phyloP scores from a whole-genome alignment of 2,329 filamentous ascomycete genomes.

The Aspergillus felis region DNA sequence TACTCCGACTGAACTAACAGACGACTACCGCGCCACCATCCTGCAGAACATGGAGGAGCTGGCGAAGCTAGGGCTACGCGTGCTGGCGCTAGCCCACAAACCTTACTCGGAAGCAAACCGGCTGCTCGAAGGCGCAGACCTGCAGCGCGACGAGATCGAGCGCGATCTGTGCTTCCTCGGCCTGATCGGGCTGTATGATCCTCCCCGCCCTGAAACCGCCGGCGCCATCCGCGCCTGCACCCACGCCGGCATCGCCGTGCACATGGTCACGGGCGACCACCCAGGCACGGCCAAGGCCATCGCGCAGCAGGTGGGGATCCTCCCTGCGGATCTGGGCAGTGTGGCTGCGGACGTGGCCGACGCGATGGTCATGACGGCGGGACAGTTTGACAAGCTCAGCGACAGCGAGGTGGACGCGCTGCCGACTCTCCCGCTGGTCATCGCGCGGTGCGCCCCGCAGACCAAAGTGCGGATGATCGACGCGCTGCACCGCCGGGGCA shows the following conservation, averaged over 20 bases:
- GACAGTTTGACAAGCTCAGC: conserved; percentile 72
- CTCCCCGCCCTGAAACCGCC: conserved; percentile 75
- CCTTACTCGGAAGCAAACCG: background rate
- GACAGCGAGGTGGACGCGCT: conserved; percentile 67
- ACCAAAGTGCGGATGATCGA: conserved; percentile 87
- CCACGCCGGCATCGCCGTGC: conserved; percentile 70
- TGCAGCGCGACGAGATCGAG: conserved; percentile 60
- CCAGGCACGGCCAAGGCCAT: conserved; percentile 74
- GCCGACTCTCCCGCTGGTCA: conserved; percentile 54
- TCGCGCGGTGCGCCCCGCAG: conserved; percentile 56
- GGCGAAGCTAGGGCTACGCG: conserved; percentile 63
- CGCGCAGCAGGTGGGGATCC: conserved; percentile 72
- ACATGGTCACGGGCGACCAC: conserved; percentile 83
- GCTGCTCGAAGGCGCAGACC: conserved; percentile 16
- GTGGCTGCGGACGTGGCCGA: conserved; percentile 60
- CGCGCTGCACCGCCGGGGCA: conserved; percentile 51
- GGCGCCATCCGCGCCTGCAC: conserved; percentile 67
- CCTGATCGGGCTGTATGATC: conserved; percentile 82
- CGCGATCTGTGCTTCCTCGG: conserved; percentile 68
- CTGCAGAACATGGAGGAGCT: conserved; percentile 66
- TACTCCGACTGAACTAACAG: conserved; percentile 44
- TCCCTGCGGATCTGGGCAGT: conserved; percentile 59
- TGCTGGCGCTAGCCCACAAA: conserved; percentile 60
- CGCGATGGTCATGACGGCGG: conserved; percentile 69
- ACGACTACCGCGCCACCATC: conserved; percentile 54